A percentile compares a stretch with the other conserved stretches of the same genome.
These are phyloP conservation scores for Hypsizygus marmoreus DNA, from an alignment of 768 basidiomycete genomes.

Conservation along the genomic window DNA sequence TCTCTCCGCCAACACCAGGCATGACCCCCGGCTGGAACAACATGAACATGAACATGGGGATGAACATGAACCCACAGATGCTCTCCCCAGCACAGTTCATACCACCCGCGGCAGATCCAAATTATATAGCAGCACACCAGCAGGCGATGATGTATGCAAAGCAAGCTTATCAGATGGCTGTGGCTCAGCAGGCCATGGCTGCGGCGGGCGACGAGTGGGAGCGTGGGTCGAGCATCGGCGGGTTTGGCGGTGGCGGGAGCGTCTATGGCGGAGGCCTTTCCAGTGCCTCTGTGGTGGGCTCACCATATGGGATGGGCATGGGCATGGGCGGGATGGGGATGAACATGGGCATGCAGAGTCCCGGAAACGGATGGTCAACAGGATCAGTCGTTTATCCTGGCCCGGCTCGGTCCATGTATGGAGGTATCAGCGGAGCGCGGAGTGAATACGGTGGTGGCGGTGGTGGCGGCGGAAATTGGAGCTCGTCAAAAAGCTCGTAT, in stretches of 20 bases:
- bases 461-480: conserved; percentile 48
- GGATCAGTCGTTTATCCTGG: conserved; percentile 55
- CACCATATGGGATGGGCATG: conserved; percentile 41
- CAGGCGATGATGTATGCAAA: conserved; percentile 87
- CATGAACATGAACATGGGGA: conserved; percentile 26
- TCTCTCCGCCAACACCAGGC: conserved; percentile 23
- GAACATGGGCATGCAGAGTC: conserved; percentile 35
- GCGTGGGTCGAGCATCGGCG: conserved; percentile 61
- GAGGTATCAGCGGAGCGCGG: conserved; percentile 51
- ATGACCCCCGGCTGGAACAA: conserved; percentile 19
- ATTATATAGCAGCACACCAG: conserved; percentile 75
- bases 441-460: conserved; percentile 61
- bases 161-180: conserved; percentile 87
- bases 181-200: conserved; percentile 88
- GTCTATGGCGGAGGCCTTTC: conserved; percentile 50
- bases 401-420: conserved; percentile 57
- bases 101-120: conserved; percentile 51
- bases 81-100: conserved; percentile 46
- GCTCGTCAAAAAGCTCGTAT: conserved; percentile 65
- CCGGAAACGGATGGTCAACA: conserved; percentile 45
- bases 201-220: conserved; percentile 93
- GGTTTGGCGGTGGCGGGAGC: conserved; percentile 46
- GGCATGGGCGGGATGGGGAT: conserved; percentile 32
- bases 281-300: conserved; percentile 30
- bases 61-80: conserved; percentile 33